Conservation (phyloP, 139 green algal genomes). For the Chlorella sp. region DNA sequence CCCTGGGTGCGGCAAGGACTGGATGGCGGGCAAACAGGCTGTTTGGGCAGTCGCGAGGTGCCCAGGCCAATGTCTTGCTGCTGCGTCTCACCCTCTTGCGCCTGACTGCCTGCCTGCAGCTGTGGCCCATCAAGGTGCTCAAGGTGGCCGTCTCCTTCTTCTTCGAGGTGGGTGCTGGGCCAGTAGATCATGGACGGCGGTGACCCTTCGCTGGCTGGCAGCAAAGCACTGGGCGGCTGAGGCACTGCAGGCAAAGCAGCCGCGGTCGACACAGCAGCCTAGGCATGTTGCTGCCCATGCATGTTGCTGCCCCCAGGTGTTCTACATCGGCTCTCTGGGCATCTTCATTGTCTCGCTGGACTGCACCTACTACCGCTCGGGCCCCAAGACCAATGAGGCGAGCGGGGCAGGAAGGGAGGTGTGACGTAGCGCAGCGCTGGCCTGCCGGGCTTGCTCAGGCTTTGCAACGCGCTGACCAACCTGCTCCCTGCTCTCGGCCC, state of each 20-base stretch:
- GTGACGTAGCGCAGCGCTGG: background rate
- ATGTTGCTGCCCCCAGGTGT: background rate
- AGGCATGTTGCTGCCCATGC: background rate
- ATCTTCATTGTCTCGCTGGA: conserved; percentile 20
- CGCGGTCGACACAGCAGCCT: no score
- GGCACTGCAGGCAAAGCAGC: no score
- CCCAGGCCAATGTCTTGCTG: background rate
- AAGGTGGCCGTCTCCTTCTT: conserved; percentile 19
- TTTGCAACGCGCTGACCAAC: background rate
- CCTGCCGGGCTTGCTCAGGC: no score
- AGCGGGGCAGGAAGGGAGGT: background rate
- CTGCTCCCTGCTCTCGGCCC: background rate
- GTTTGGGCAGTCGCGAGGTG: background rate
- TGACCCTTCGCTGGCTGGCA: no score
- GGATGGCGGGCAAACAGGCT: no score
- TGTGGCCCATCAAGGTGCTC: conserved; percentile 26
- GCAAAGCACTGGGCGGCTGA: no score
- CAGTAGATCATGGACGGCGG: no score
- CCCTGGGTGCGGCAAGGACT: background rate
- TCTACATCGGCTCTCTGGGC: conserved; percentile 16
- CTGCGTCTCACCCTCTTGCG: background rate
- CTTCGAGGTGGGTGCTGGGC: conserved; percentile 22
- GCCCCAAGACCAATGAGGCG: conserved; percentile 2
- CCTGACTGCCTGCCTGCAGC: background rate
- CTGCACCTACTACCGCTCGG: conserved; percentile 8